These are phyloP conservation scores for Colletotrichum sp. DNA, from an alignment of 2,329 filamentous ascomycete species.

Conservation along the genomic window DNA sequence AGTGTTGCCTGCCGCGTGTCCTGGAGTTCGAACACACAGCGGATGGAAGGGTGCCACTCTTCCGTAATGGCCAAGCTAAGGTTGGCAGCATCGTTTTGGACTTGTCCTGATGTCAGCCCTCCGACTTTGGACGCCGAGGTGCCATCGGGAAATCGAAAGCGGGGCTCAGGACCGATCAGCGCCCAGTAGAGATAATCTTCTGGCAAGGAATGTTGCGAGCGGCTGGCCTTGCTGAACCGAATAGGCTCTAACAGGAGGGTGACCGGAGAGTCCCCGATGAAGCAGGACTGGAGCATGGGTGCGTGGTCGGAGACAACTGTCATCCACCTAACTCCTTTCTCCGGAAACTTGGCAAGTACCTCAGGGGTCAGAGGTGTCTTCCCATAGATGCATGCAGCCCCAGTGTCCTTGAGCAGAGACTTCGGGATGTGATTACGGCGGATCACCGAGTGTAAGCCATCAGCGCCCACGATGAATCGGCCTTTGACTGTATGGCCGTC, in stretches of 20 bases:
- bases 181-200: constrained; percentile 7
- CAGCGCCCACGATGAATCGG: constrained; percentile 63
- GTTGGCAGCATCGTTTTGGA: neutral
- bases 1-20: constrained; percentile 62
- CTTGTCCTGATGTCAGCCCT: neutral
- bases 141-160: neutral
- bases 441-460: constrained; percentile 68
- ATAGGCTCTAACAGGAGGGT: neutral
- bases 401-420: neutral
- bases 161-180: neutral
- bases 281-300: neutral
- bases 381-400: neutral
- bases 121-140: neutral
- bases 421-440: constrained; percentile 45
- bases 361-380: neutral
- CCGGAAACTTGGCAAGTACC: neutral
- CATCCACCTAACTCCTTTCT: neutral
- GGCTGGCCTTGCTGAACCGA: neutral
- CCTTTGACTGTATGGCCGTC: constrained; percentile 66
- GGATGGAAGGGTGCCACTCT: constrained; percentile 50
- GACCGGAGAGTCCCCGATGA: neutral
- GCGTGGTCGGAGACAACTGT: neutral
- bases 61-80: constrained; percentile 39
- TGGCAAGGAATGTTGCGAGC: neutral
- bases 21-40: constrained; percentile 65